A percentile compares a stretch with the other conserved stretches of the same genome.
These are phyloP conservation scores for Hyaloscypha finlandica DNA, from an alignment of 495 filamentous ascomycete species.

Conservation along the genomic window DNA sequence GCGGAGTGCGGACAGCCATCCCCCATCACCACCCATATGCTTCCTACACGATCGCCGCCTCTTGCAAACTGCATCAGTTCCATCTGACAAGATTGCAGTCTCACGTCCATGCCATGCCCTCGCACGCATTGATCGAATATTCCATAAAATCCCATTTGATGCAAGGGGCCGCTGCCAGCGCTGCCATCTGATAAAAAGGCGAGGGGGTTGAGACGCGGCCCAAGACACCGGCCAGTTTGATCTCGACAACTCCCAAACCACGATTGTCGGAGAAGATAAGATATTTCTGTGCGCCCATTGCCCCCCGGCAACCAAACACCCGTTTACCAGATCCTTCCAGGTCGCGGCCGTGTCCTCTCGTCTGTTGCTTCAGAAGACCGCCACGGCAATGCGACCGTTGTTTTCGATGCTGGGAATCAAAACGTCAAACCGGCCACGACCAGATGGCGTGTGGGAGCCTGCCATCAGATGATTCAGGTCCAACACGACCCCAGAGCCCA, in stretches of 20 bases:
- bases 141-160: slow-evolving; percentile 13
- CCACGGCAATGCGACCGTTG: neutral
- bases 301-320: neutral
- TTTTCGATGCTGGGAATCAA: neutral
- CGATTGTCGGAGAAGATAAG: slow-evolving; percentile 24
- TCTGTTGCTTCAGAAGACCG: neutral
- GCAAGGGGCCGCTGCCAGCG: slow-evolving; percentile 16
- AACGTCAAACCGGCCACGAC: slow-evolving; percentile 9
- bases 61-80: slow-evolving; percentile 8
- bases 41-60: slow-evolving; percentile 3
- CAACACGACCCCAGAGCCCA: neutral
- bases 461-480: slow-evolving; percentile 4
- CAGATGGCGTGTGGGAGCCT: slow-evolving; percentile 2
- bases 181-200: slow-evolving; percentile 19
- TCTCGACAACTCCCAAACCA: slow-evolving; percentile 16
- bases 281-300: slow-evolving; percentile 5
- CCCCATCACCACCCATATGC: neutral
- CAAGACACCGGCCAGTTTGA: slow-evolving; percentile 23
- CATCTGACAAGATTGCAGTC: neutral
- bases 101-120: neutral
- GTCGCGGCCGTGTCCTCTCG: neutral
- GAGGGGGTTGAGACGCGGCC: slow-evolving; percentile 26
- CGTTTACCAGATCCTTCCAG: neutral
- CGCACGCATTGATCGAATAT: slow-evolving; percentile 13
- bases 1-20: too few species aligned